Evolutionary conservation across 164 flowering plant genomes (phyloP).

Genomic region (Vitis vinifera): DNA sequence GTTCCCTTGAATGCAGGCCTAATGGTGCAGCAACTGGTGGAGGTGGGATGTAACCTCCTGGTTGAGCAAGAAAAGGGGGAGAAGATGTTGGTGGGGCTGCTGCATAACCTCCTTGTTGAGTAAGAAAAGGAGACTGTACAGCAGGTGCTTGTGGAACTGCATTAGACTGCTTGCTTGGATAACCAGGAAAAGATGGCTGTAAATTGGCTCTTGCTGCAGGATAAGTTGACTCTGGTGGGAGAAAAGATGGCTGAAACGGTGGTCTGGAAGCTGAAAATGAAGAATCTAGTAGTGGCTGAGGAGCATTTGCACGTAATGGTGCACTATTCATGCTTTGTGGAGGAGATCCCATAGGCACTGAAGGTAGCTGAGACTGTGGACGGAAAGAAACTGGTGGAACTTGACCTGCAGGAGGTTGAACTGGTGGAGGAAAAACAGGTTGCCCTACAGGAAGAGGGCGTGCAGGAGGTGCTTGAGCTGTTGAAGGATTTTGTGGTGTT

Average conservation of each 20-base stretch:
- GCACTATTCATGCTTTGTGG: slow-evolving; percentile 32
- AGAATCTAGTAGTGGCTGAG: slow-evolving; percentile 38
- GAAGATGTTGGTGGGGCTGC: slow-evolving; percentile 33
- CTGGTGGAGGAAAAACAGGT: slow-evolving; percentile 30
- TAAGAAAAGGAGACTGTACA: slow-evolving; percentile 28
- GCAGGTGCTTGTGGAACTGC: slow-evolving; percentile 41
- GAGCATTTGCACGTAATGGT: slow-evolving; percentile 29
- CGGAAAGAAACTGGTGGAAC: slow-evolving; percentile 33
- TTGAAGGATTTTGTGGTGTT: slow-evolving; percentile 41
- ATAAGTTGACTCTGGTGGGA: slow-evolving; percentile 18
- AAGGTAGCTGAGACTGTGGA: slow-evolving; percentile 42
- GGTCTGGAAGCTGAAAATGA: slow-evolving; percentile 36
- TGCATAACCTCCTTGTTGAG: slow-evolving; percentile 38
- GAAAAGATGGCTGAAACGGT: slow-evolving; percentile 28
- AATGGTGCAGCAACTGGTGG: slow-evolving; percentile 35
- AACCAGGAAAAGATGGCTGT: slow-evolving; percentile 58
- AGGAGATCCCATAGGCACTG: slow-evolving; percentile 63
- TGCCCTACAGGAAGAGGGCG: slow-evolving; percentile 37
- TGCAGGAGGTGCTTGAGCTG: slow-evolving; percentile 36
- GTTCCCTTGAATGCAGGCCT: slow-evolving; percentile 44
- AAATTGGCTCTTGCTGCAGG: slow-evolving; percentile 12
- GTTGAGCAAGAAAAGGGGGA: slow-evolving; percentile 46
- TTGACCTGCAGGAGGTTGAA: slow-evolving; percentile 40
- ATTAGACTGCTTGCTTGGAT: slow-evolving; percentile 42
- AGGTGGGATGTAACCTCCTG: slow-evolving; percentile 53